Conservation (phyloP, 306 rosid species). For the Oemleria cerasiformis region DNA sequence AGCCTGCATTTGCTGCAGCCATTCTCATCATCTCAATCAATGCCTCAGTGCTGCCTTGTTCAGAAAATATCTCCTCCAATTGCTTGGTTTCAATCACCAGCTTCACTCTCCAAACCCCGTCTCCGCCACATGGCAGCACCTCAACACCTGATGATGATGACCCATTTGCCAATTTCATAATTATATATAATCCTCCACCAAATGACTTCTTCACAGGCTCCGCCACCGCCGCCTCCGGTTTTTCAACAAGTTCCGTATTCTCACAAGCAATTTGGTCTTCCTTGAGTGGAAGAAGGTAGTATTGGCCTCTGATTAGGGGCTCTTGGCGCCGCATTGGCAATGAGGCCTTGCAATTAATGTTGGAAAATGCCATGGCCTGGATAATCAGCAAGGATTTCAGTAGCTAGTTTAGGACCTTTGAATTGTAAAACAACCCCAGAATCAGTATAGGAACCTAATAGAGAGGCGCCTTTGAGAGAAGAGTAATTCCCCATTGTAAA, state of each 20-base stretch:
- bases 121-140: conserved; percentile 25
- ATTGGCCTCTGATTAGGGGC: conserved; percentile 41
- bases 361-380: conserved; percentile 55
- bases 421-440: conserved; percentile 53
- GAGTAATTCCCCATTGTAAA: conserved; percentile 68
- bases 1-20: conserved; percentile 17
- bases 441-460: conserved; percentile 53
- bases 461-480: conserved; percentile 46
- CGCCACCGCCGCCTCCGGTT: background rate
- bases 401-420: conserved; percentile 53
- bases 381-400: conserved; percentile 43
- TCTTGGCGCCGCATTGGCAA: conserved; percentile 39
- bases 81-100: conserved; percentile 29
- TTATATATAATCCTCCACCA: conserved; percentile 29
- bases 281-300: conserved; percentile 62
- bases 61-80: conserved; percentile 31
- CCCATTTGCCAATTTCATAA: conserved; percentile 28
- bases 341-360: conserved; percentile 43
- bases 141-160: conserved; percentile 24
- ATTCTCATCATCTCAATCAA: conserved; percentile 35
- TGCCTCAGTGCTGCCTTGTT: conserved; percentile 27
- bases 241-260: background rate
- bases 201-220: conserved; percentile 11
- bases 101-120: too few species aligned
- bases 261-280: background rate